These are phyloP conservation scores for Lycium ferocissimum DNA, from an alignment of 257 asterid species.

Conservation along the genomic window DNA sequence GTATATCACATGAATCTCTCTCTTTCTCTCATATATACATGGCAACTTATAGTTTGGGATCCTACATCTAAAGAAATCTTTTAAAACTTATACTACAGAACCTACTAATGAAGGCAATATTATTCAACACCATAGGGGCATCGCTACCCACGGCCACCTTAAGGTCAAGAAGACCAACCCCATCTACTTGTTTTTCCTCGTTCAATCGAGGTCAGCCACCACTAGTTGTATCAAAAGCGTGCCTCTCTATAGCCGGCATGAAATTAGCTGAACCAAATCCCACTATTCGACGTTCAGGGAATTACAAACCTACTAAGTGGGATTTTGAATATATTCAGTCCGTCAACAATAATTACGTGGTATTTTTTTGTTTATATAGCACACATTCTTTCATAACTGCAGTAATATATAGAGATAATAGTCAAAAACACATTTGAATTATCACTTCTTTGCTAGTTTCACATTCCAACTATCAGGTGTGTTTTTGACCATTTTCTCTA, in stretches of 20 bases:
- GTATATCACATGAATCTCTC: too few relatives aligned
- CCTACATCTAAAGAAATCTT: background rate
- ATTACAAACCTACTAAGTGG: constrained; percentile 51
- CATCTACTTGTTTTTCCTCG: background rate
- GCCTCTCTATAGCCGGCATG: background rate
- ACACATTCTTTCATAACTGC: too few relatives aligned
- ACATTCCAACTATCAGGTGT: too few relatives aligned
- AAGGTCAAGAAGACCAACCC: background rate
- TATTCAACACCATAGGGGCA: background rate
- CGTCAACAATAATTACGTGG: constrained; percentile 36
- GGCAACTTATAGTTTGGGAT: too few relatives aligned
- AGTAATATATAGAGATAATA: too few relatives aligned
- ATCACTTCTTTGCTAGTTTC: too few relatives aligned
- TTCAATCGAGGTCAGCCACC: background rate
- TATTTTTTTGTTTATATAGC: background rate
- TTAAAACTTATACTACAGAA: background rate
- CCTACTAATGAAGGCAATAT: background rate
- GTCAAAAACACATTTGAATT: too few relatives aligned
- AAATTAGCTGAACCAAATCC: background rate
- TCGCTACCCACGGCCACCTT: background rate
- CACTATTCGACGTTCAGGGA: constrained; percentile 45
- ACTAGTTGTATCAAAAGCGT: background rate
- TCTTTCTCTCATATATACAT: too few relatives aligned
- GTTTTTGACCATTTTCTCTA: background rate
- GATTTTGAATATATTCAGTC: constrained; percentile 48